A percentile compares a stretch with the other conserved stretches of the same genome.
These are phyloP conservation scores for Castanea mollissima DNA, from an alignment of 306 rosid genomes.

Conservation along the genomic window DNA sequence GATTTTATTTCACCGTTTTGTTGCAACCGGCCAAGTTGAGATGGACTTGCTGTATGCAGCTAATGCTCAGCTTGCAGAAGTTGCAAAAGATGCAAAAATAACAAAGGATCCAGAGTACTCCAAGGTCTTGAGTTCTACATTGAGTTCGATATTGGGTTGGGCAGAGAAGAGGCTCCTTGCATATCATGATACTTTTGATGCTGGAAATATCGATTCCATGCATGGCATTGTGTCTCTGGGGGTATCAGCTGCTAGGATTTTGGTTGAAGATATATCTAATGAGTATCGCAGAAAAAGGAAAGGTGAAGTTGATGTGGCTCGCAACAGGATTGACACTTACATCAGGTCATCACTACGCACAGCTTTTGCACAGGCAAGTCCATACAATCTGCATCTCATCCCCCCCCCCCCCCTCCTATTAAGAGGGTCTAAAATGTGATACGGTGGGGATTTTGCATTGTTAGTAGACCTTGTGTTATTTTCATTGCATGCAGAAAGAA, in stretches of 20 bases:
- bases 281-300: conserved; percentile 92
- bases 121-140: conserved; percentile 78
- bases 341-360: conserved; percentile 94
- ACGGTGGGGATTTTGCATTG: neutral
- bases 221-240: conserved; percentile 93
- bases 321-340: conserved; percentile 88
- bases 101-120: conserved; percentile 80
- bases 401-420: neutral
- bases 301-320: conserved; percentile 84
- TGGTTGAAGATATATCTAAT: conserved; percentile 90
- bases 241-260: conserved; percentile 84
- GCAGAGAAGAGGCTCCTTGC: conserved; percentile 99
- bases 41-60: conserved; percentile 71
- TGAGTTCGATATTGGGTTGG: conserved; percentile 93
- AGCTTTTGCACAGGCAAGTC: conserved; percentile 97
- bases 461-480: neutral
- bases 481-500: neutral
- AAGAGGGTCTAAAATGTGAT: neutral
- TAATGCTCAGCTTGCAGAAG: conserved; percentile 79
- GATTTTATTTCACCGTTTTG: conserved; percentile 94
- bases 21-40: conserved; percentile 86
- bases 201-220: conserved; percentile 73
- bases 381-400: conserved; percentile 14
- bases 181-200: conserved; percentile 93
- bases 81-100: conserved; percentile 89